These are phyloP conservation scores for Aspergillus sclerotioniger DNA, from an alignment of 495 filamentous ascomycete species.

Conservation along the genomic window DNA sequence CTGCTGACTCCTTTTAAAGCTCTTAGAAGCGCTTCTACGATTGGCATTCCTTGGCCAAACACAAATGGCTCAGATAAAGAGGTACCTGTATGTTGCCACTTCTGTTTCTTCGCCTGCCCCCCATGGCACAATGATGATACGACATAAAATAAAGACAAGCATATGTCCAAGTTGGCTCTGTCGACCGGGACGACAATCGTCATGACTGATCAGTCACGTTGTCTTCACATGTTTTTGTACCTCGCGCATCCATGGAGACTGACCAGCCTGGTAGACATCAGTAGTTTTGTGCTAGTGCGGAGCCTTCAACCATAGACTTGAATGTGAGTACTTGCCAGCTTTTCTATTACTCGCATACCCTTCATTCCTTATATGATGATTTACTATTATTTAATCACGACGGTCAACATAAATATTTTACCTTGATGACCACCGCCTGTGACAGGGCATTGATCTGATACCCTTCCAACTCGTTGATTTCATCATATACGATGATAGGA, in stretches of 20 bases:
- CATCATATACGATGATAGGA: conserved; percentile 8
- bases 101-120: conserved; percentile 4
- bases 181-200: conserved; percentile 51
- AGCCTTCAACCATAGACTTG: neutral
- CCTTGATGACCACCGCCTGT: conserved; percentile 89
- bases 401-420: conserved; percentile 87
- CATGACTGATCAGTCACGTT: conserved; percentile 44
- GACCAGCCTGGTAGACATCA: neutral
- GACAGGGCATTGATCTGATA: conserved; percentile 77
- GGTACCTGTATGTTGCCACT: conserved; percentile 31
- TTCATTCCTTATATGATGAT: conserved; percentile 62
- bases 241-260: conserved; percentile 13
- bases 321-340: conserved; percentile 24
- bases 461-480: conserved; percentile 6
- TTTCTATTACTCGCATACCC: conserved; percentile 7
- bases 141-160: conserved; percentile 56
- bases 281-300: neutral
- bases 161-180: conserved; percentile 57
- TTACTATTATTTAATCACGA: conserved; percentile 79
- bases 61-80: neutral
- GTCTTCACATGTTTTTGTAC: conserved; percentile 13
- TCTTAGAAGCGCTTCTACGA: neutral
- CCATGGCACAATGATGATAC: conserved; percentile 46
- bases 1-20: neutral
- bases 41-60: neutral